Percentiles rank a stretch among this genome's conserved stretches.
phyloP scores from a whole-genome alignment of 1,139 yeast species.

The Lodderomyces metapsilosis region DNA sequence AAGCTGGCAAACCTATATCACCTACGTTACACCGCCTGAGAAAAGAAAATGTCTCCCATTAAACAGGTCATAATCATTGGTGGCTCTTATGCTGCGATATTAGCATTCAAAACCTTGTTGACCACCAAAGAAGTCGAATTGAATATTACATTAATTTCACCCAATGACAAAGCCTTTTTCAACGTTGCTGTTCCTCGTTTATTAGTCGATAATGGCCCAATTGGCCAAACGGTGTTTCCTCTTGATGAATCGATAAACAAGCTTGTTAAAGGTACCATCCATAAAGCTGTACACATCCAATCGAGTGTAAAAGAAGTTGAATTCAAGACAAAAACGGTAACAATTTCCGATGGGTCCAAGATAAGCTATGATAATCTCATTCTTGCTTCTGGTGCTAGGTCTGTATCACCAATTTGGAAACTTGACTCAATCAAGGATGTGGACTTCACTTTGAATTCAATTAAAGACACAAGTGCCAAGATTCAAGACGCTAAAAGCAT shows the following conservation, averaged over 20 bases:
- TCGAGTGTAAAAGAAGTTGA: conserved; percentile 26
- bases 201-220: conserved; percentile 23
- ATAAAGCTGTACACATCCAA: conserved; percentile 17
- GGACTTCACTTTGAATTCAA: conserved; percentile 15
- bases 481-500: conserved; percentile 23
- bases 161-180: conserved; percentile 19
- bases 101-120: conserved; percentile 23
- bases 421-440: conserved; percentile 18
- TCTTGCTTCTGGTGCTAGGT: conserved; percentile 32
- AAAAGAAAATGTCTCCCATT: background rate
- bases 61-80: conserved; percentile 31
- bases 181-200: conserved; percentile 33
- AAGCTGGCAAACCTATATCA: background rate
- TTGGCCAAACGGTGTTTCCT: conserved; percentile 20
- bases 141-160: conserved; percentile 19
- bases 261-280: conserved; percentile 12
- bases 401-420: conserved; percentile 25
- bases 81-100: conserved; percentile 32
- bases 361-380: conserved; percentile 29
- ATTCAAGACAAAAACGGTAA: conserved; percentile 16
- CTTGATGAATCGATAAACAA: conserved; percentile 19
- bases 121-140: conserved; percentile 11
- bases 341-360: conserved; percentile 12
- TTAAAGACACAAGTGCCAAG: conserved; percentile 16
- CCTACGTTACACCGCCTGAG: background rate